Evolutionary conservation across 192 early-diverging fungal genomes (phyloP).

Genomic region (Coemansia sp.): DNA sequence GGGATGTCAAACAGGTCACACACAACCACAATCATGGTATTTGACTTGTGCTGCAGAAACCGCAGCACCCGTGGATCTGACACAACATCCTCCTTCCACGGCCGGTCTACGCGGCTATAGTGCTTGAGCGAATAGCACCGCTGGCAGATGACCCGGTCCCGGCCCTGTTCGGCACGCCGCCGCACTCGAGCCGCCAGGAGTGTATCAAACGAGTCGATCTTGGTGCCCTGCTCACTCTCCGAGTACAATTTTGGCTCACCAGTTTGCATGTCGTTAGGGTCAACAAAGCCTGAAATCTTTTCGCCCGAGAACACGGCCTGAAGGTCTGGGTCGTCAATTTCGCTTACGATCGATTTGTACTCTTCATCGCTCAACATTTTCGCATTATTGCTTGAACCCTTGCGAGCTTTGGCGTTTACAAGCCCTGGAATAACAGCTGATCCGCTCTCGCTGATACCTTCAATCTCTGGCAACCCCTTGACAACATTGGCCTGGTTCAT

Average conservation of each 20-base stretch:
- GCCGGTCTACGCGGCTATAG: slow-evolving; percentile 50
- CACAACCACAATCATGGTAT: slow-evolving; percentile 59
- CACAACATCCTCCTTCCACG: slow-evolving; percentile 56
- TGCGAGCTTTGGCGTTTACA: neutral
- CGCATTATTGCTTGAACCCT: neutral
- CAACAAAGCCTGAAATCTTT: slow-evolving; percentile 17
- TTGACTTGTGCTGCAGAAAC: slow-evolving; percentile 58
- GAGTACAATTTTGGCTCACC: neutral
- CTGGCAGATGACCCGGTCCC: slow-evolving; percentile 59
- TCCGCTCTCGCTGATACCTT: neutral
- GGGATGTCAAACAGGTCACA: slow-evolving; percentile 72
- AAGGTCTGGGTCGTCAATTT: slow-evolving; percentile 48
- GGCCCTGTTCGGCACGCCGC: slow-evolving; percentile 46
- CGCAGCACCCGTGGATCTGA: slow-evolving; percentile 54
- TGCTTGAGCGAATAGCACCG: slow-evolving; percentile 66
- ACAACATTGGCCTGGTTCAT: slow-evolving; percentile 52
- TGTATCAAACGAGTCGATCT: slow-evolving; percentile 11
- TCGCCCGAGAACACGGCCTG: slow-evolving; percentile 38
- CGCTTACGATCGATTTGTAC: slow-evolving; percentile 29
- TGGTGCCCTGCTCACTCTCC: neutral
- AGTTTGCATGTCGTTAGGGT: slow-evolving; percentile 11
- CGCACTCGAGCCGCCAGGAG: slow-evolving; percentile 21
- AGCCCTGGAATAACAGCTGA: slow-evolving; percentile 11
- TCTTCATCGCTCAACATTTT: slow-evolving; percentile 49
- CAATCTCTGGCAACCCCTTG: slow-evolving; percentile 13